A percentile compares a stretch with the other conserved stretches of the same genome.
phyloP scores from a whole-genome alignment of 345 rosid genomes.

The Gossypioides kirkii region DNA sequence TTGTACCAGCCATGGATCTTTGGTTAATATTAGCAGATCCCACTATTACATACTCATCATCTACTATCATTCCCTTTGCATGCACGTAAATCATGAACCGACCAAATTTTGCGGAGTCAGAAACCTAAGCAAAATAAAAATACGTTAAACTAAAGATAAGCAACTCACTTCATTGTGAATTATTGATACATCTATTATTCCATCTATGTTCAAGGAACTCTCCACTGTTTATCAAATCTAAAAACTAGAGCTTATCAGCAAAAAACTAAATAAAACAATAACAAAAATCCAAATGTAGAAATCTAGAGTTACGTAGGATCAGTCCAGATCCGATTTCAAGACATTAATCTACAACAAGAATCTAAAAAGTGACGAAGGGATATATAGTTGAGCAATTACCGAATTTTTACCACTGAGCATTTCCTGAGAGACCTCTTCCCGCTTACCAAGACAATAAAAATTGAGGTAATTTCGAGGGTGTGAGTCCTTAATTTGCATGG shows the following conservation, averaged over 20 bases:
- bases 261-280: not conserved
- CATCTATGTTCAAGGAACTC: not conserved
- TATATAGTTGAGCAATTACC: slow-evolving; percentile 1
- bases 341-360: slow-evolving; percentile 1
- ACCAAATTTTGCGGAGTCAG: slow-evolving; percentile 22
- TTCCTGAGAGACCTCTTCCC: slow-evolving; percentile 13
- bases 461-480: slow-evolving; percentile 89
- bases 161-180: not conserved
- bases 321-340: not conserved
- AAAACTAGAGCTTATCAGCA: not conserved
- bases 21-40: slow-evolving; percentile 79
- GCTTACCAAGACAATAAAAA: slow-evolving; percentile 33
- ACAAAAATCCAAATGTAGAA: not conserved
- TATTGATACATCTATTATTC: not conserved
- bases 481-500: slow-evolving; percentile 36
- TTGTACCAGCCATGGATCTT: slow-evolving; percentile 71
- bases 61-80: slow-evolving; percentile 69
- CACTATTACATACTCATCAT: slow-evolving; percentile 56
- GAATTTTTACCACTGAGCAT: not conserved
- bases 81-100: slow-evolving; percentile 73
- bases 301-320: not conserved
- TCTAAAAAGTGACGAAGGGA: not conserved
- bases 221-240: not conserved
- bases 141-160: not conserved
- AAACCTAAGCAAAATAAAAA: slow-evolving; percentile 20